phyloP scores from a whole-genome alignment of 2,329 filamentous ascomycete genomes.

The Penicillium hesseltinei region DNA sequence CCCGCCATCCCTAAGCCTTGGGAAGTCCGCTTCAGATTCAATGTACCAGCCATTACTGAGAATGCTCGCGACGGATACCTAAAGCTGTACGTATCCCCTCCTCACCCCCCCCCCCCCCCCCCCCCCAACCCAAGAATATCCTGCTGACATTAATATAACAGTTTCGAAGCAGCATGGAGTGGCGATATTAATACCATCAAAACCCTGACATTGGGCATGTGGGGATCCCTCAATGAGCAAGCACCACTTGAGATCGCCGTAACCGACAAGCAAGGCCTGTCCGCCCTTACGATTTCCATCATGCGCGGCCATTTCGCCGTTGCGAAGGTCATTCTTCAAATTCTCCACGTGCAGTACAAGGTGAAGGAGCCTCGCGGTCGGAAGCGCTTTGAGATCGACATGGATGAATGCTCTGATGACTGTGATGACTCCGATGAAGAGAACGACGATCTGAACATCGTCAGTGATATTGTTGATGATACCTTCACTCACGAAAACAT shows the following conservation, averaged over 20 bases:
- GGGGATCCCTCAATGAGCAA: constrained; percentile 50
- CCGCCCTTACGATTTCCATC: constrained; percentile 67
- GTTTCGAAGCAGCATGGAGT: constrained; percentile 65
- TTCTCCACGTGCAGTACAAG: constrained; percentile 66
- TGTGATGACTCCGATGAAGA: constrained; percentile 30
- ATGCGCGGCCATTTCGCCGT: constrained; percentile 63
- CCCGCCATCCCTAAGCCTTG: constrained; percentile 36
- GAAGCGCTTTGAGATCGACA: constrained; percentile 31
- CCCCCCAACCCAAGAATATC: constrained; percentile 45
- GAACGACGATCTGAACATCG: constrained; percentile 29
- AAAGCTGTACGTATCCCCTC: constrained; percentile 53
- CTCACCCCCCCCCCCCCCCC: constrained; percentile 43
- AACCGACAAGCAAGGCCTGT: constrained; percentile 51
- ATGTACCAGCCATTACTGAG: constrained; percentile 50
- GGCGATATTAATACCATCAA: constrained; percentile 65
- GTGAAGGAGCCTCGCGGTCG: constrained; percentile 54
- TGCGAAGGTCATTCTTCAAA: constrained; percentile 67
- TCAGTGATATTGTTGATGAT: constrained; percentile 59
- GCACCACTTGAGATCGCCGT: constrained; percentile 65
- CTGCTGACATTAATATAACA: constrained; percentile 51
- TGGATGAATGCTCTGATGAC: constrained; percentile 29
- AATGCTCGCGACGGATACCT: constrained; percentile 60
- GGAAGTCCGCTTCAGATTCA: constrained; percentile 53
- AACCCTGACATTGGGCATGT: constrained; percentile 28
- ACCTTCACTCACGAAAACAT: constrained; percentile 75